phyloP scores from a whole-genome alignment of 371 early-diverging fungal species.

The Lichtheimia ornata region DNA sequence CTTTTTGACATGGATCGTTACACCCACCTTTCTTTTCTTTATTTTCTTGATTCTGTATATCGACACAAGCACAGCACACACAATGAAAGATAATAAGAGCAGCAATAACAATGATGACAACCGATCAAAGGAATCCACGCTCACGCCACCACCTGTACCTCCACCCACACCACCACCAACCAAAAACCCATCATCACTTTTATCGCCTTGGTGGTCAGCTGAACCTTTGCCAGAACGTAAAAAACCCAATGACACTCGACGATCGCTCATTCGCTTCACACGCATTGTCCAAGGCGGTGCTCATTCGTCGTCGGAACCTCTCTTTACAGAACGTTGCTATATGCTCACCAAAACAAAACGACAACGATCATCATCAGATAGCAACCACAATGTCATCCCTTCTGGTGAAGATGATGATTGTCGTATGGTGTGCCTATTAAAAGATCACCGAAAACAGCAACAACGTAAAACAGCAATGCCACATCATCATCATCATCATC shows the following conservation, averaged over 20 bases:
- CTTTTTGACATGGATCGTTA: no score
- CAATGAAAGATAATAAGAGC: no score
- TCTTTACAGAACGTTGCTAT: constrained; percentile 12
- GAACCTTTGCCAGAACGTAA: constrained; percentile 13
- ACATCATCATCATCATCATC: background rate
- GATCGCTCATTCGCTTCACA: constrained; percentile 10
- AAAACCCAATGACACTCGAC: background rate
- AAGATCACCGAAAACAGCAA: constrained; percentile 7
- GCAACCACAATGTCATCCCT: background rate
- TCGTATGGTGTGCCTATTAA: constrained; percentile 25
- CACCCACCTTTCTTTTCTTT: no score
- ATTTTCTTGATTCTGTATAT: no score
- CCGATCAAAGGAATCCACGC: background rate
- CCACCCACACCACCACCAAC: constrained; percentile 14
- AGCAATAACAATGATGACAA: no score
- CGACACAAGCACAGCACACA: no score
- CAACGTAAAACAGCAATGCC: constrained; percentile 10
- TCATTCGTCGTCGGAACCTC: background rate
- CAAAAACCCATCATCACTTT: constrained; percentile 11
- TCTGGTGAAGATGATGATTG: constrained; percentile 13
- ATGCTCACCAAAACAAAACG: constrained; percentile 8
- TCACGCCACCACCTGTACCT: constrained; percentile 12
- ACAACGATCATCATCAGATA: background rate
- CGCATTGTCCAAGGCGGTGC: constrained; percentile 4
- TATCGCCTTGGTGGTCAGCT: constrained; percentile 17